phyloP scores from a whole-genome alignment of 306 rosid species.

The Phaseolus lunatus region DNA sequence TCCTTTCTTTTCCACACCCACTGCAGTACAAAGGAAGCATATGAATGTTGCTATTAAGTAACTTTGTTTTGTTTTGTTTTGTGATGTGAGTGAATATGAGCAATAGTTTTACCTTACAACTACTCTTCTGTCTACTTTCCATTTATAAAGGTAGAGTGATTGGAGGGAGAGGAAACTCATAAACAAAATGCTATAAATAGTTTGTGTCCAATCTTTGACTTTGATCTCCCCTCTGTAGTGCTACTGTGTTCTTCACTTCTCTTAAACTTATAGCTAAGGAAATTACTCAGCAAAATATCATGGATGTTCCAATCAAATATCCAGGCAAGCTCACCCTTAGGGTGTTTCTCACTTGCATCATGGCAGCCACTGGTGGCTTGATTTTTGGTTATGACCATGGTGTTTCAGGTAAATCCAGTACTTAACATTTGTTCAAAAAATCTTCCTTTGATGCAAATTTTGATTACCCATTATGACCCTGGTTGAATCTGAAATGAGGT shows the following conservation, averaged over 20 bases:
- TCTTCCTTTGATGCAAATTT: neutral
- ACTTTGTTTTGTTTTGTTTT: neutral
- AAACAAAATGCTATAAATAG: slow-evolving; percentile 19
- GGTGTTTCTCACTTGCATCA: slow-evolving; percentile 61
- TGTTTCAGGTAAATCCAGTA: slow-evolving; percentile 63
- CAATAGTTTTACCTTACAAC: neutral
- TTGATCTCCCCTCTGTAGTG: neutral
- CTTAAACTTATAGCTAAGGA: neutral
- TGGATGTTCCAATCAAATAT: slow-evolving; percentile 46
- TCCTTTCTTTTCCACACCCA: too few species aligned
- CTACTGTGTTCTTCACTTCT: neutral
- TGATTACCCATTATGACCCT: neutral
- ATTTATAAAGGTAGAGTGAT: neutral
- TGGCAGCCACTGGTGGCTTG: slow-evolving; percentile 76
- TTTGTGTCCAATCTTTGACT: neutral
- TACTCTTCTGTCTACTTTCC: neutral
- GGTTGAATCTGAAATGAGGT: slow-evolving; percentile 23
- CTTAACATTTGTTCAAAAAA: neutral
- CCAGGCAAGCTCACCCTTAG: slow-evolving; percentile 62
- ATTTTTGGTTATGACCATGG: slow-evolving; percentile 92
- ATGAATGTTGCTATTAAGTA: too few species aligned
- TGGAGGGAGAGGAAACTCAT: slow-evolving; percentile 25
- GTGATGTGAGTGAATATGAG: neutral
- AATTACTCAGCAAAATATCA: neutral
- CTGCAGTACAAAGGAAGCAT: too few species aligned